Conservation (phyloP, 176 grass and related monocot species). For the Cenchrus fungigraminus region DNA sequence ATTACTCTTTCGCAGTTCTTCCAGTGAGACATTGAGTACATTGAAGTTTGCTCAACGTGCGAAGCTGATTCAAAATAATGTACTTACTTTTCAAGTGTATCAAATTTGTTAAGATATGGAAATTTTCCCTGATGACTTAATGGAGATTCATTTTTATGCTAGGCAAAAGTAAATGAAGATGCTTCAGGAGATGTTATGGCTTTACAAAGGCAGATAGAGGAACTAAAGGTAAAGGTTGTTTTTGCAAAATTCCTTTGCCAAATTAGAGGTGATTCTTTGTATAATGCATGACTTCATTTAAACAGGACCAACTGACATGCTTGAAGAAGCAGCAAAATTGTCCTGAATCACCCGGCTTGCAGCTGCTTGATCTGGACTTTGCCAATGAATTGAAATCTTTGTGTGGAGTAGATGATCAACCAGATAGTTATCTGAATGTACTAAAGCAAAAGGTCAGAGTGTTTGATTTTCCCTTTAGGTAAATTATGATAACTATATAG, state of each 20-base stretch:
- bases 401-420: slow-evolving; percentile 42
- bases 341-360: slow-evolving; percentile 49
- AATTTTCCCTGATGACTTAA: slow-evolving; percentile 19
- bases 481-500: slow-evolving; percentile 32
- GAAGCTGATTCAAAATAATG: slow-evolving; percentile 97
- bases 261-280: slow-evolving; percentile 11
- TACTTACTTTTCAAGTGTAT: slow-evolving; percentile 41
- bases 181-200: slow-evolving; percentile 85
- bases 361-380: slow-evolving; percentile 53
- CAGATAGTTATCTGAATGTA: slow-evolving; percentile 49
- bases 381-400: slow-evolving; percentile 49
- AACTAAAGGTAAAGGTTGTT: slow-evolving; percentile 63
- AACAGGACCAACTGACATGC: slow-evolving; percentile 69
- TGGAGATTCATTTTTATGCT: slow-evolving; percentile 34
- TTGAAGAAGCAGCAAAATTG: slow-evolving; percentile 63
- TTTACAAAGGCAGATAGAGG: slow-evolving; percentile 85
- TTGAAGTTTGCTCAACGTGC: slow-evolving; percentile 97
- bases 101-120: slow-evolving; percentile 33
- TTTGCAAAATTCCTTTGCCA: background rate
- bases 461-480: slow-evolving; percentile 9
- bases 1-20: slow-evolving; percentile 69
- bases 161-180: slow-evolving; percentile 98
- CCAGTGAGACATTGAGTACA: slow-evolving; percentile 91
- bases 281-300: slow-evolving; percentile 27
- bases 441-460: slow-evolving; percentile 67